Evolutionary conservation across 2,329 filamentous ascomycete species (phyloP), one percentile per base, ranked within the genome.

Genomic region (Fusarium coicis): DNA sequence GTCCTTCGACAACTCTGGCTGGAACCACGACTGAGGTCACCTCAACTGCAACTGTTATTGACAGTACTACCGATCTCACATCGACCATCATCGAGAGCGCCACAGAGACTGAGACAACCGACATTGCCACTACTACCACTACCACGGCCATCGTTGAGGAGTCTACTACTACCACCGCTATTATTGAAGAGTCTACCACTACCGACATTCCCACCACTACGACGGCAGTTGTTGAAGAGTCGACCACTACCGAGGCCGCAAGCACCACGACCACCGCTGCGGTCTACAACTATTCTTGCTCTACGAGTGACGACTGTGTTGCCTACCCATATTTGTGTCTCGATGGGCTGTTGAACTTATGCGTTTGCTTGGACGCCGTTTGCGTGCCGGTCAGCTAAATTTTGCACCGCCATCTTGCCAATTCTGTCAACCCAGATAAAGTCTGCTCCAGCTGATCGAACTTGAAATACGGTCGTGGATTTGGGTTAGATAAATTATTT

Each of bases 401-500:
- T 34, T 16, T 34, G 11, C 3, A 15, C 10, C 21, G 21, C 7
- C 18, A 26, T 19, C 3, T 4, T 36, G 18, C 12, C n/a, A 26
- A 16, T 26, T 26, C 32, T 34, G 32, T 7, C 32, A 34, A 12
- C 21, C 30, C 30, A 18, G 34, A 36, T 5, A 10, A 18, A 34
- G 21, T 21, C 16, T 12, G 19, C 9, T 14, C 18, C 15, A 26
- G 32, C 9, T 26, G n/a, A 36, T 14, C 4, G 14, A 23, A 15
- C 12, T 26, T 16, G n/a, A 21, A 23, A 23, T 34, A 18, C 1
- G 21, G 10, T 15, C 1, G 10, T 10, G 16, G 2, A 26, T 19
- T 2, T 19, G 32, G 16, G 16, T 8, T 36, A 0, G 0, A 23
- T 21, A 14, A n/a, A n/a, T 7, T 3, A 15, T 8, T 36, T 15